Evolutionary conservation across 495 filamentous ascomycete genomes (phyloP).

Genomic region (Podospora pseudocomata): DNA sequence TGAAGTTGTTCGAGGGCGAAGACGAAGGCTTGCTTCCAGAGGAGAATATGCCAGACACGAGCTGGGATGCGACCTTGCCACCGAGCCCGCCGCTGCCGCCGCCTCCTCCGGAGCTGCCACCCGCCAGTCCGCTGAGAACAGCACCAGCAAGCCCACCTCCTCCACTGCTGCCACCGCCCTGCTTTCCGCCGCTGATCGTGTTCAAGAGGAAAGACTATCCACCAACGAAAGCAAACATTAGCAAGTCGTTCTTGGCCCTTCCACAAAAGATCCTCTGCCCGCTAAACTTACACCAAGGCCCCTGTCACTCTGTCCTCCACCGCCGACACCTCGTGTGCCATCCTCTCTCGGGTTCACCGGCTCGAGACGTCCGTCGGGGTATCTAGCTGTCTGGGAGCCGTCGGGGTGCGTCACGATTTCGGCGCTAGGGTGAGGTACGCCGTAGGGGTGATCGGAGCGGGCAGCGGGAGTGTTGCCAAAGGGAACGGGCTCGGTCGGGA

Average conservation of each 20-base stretch:
- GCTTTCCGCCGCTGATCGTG: conserved; percentile 19
- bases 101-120: conserved; percentile 34
- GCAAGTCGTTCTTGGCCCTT: background rate
- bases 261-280: background rate
- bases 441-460: conserved; percentile 49
- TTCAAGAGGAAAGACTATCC: conserved; percentile 31
- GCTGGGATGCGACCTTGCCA: conserved; percentile 44
- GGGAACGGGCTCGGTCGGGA: conserved; percentile 63
- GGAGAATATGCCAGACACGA: conserved; percentile 43
- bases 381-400: conserved; percentile 47
- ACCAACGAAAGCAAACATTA: background rate
- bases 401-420: conserved; percentile 53
- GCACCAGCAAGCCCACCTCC: conserved; percentile 36
- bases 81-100: conserved; percentile 36
- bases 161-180: conserved; percentile 20
- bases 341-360: conserved; percentile 40
- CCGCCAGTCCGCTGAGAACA: conserved; percentile 35
- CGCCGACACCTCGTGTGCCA: conserved; percentile 33
- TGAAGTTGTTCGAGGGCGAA: conserved; percentile 36
- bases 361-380: conserved; percentile 50
- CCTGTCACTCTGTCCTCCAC: conserved; percentile 39
- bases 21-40: conserved; percentile 39
- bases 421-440: conserved; percentile 36
- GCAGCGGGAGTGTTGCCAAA: conserved; percentile 46
- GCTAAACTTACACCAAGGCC: conserved; percentile 43